Base-by-base conservation (phyloP, 2,329 filamentous ascomycete species). In the Fusarium pseudonygamai region DNA sequence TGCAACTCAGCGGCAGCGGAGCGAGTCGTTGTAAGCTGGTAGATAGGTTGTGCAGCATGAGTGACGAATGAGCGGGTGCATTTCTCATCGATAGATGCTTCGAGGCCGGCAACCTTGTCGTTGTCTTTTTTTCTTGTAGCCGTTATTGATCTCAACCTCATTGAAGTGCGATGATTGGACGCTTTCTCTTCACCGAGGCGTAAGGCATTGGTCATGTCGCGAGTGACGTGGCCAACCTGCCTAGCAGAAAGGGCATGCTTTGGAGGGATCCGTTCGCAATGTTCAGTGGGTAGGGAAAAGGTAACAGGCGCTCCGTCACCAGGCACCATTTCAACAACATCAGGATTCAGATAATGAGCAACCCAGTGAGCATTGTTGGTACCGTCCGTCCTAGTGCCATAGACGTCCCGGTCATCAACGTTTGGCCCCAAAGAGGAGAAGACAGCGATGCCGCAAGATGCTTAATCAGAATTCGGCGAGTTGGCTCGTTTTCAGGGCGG, bases 381-480 rank as follows among this genome's bases (percentile, higher is more conserved):
- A 43, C 40, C 15, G 10, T 45, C 16, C 6, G 42, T 18, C 42
- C 24, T 45, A 16, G 11, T 43, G 26, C 10, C 15, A 43, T 18
- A 26, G n/a, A 43, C 15, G 6, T 26, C 42, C 42, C 10, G 42
- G 42, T 26, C 42, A 43, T 18, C n/a, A 26, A 26, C 42, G 42
- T 43, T 43, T 26, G n/a, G n/a, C 42, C 7, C 15, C 42, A 16
- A 43, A 45, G 42, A 18, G 24, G 42, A 45, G 42, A 45, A 45
- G 42, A 26, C 40, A 43, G 11, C 40, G 72, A 67, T 42, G 55
- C 67, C 5, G 24, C 34, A 39, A 94, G 84, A 80, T 95, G 93
- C 30, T 88, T 85, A 55, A 93, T 88, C 60, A 95, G 85, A 9
- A 90, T 86, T 14, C 87, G 84, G 55, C 93, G 86, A 18, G 90